phyloP scores from a whole-genome alignment of 352 stramenopile species.

The Phytopythium delawarense region DNA sequence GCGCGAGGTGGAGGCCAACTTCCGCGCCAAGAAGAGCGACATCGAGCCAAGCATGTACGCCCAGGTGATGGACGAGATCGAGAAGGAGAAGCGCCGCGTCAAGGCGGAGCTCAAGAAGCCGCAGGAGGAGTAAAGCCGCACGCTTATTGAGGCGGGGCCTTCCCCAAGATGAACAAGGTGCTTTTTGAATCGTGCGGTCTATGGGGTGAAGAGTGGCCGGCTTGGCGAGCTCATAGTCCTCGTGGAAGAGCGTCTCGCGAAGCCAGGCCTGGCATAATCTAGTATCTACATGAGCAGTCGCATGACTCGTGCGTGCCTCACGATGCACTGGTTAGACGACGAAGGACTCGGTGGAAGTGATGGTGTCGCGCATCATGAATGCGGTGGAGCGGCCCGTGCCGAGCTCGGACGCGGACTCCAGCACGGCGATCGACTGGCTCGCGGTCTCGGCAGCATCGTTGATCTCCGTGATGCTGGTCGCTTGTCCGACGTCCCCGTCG shows the following conservation, averaged over 20 bases:
- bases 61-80: slow-evolving; percentile 63
- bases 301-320: neutral
- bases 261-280: neutral
- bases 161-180: neutral
- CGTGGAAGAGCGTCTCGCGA: neutral
- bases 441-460: neutral
- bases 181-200: neutral
- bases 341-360: slow-evolving; percentile 6
- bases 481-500: neutral
- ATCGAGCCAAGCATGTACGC: slow-evolving; percentile 59
- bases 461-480: neutral
- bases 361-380: slow-evolving; percentile 8
- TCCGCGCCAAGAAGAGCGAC: slow-evolving; percentile 47
- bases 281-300: neutral
- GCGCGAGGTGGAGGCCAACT: slow-evolving; percentile 58
- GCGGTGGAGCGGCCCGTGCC: slow-evolving; percentile 1
- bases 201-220: neutral
- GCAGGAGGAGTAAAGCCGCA: slow-evolving; percentile 6
- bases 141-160: neutral
- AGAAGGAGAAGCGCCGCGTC: slow-evolving; percentile 58
- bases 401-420: slow-evolving; percentile 6
- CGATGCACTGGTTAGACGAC: neutral
- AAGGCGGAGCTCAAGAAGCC: slow-evolving; percentile 54
- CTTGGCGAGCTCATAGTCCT: neutral
- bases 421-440: slow-evolving; percentile 7